A percentile compares a stretch with the other conserved stretches of the same genome.
Conservation (phyloP, 1,284 basidiomycete species). For the Xanthoconium separans region DNA sequence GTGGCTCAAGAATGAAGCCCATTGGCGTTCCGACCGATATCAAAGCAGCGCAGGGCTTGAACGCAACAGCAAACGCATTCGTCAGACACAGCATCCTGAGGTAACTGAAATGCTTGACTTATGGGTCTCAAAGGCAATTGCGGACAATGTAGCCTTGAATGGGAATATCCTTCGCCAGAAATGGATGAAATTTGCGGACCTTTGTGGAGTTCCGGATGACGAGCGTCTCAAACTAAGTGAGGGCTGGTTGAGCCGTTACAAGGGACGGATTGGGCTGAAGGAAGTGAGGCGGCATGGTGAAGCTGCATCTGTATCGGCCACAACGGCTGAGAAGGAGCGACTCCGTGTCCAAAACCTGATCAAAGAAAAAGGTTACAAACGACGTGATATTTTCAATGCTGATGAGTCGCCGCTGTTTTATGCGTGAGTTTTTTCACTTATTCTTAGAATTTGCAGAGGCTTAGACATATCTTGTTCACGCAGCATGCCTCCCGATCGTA, state of each 20-base stretch:
- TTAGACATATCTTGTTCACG: not conserved
- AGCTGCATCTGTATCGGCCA: not conserved
- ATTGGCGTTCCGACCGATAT: not conserved
- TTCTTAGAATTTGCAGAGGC: too few relatives aligned
- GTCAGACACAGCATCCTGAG: conserved; percentile 9
- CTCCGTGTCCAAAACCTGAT: not conserved
- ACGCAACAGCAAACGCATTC: not conserved
- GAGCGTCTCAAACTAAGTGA: not conserved
- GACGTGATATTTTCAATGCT: conserved; percentile 6
- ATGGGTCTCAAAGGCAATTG: conserved; percentile 15
- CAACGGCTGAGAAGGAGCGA: not conserved
- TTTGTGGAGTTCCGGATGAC: conserved; percentile 1
- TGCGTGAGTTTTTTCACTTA: not conserved
- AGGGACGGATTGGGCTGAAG: not conserved
- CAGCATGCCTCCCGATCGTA: conserved; percentile 8
- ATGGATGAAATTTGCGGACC: conserved; percentile 12
- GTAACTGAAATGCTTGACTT: conserved; percentile 18
- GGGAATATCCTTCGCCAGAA: conserved; percentile 5
- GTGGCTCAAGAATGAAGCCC: not conserved
- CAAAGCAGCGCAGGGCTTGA: too few relatives aligned
- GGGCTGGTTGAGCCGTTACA: not conserved
- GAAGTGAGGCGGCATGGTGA: not conserved
- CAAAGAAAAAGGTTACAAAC: not conserved
- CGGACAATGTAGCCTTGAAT: not conserved
- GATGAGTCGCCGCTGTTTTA: conserved; percentile 3